These are phyloP conservation scores for Misopates orontium DNA, from an alignment of 257 asterid genomes.

Conservation along the genomic window DNA sequence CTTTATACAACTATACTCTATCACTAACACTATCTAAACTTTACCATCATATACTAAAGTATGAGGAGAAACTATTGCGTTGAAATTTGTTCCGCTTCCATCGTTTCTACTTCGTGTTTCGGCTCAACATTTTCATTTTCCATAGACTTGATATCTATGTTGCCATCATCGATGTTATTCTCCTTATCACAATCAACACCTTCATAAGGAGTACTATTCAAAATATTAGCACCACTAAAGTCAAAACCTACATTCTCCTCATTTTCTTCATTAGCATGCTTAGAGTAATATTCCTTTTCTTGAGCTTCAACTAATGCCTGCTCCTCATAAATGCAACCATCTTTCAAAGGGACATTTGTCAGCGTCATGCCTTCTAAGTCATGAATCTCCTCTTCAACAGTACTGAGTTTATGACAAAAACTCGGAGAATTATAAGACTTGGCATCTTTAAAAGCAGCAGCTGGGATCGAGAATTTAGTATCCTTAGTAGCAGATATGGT, in stretches of 20 bases:
- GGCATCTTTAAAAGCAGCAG: conserved; percentile 44
- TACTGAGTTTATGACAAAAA: conserved; percentile 37
- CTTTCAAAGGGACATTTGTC: conserved; percentile 51
- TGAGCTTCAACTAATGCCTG: conserved; percentile 38
- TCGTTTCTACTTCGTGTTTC: conserved; percentile 41
- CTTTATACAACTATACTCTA: conserved; percentile 35
- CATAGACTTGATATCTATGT: conserved; percentile 39
- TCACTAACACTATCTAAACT: too few species aligned
- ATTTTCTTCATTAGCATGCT: conserved; percentile 28
- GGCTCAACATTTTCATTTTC: conserved; percentile 48
- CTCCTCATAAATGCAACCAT: conserved; percentile 42
- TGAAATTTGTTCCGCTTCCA: conserved; percentile 37
- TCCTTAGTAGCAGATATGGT: conserved; percentile 51
- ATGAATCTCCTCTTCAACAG: conserved; percentile 49
- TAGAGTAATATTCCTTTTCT: conserved; percentile 30
- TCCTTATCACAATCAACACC: conserved; percentile 23
- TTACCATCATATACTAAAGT: conserved; percentile 20
- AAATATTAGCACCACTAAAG: conserved; percentile 16
- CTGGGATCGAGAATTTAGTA: conserved; percentile 55
- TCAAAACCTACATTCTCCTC: conserved; percentile 29
- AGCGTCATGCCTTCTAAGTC: conserved; percentile 47
- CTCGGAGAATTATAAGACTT: conserved; percentile 47
- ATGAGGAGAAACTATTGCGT: conserved; percentile 15
- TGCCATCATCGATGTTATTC: conserved; percentile 24
- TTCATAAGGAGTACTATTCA: conserved; percentile 9